Percentiles rank a stretch among this genome's conserved stretches.
Evolutionary conservation across 2,329 filamentous ascomycete genomes (phyloP).

Genomic region (Orbilia oligospora): DNA sequence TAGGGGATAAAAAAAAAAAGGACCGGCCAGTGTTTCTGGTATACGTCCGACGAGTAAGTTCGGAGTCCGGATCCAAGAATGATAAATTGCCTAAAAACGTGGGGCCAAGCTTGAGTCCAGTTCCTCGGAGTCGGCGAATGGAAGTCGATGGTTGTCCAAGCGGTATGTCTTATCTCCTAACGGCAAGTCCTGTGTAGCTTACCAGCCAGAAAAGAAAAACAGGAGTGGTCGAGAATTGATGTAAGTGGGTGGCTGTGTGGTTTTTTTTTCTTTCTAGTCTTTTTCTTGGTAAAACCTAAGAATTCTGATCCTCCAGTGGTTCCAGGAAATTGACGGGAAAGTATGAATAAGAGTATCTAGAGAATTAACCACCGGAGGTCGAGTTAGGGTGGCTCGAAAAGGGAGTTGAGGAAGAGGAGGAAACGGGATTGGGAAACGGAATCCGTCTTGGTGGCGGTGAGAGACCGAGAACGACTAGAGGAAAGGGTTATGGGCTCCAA

Average conservation of each 20-base stretch:
- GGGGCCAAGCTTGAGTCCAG: conserved; percentile 50
- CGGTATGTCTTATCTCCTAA: conserved; percentile 58
- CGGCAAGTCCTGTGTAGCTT: conserved; percentile 29
- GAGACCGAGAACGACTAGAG: conserved; percentile 50
- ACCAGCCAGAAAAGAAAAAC: conserved; percentile 25
- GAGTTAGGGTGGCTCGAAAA: conserved; percentile 62
- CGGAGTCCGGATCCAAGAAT: conserved; percentile 47
- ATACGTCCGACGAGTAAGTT: conserved; percentile 44
- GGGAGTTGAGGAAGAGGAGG: conserved; percentile 61
- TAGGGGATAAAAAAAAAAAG: neutral
- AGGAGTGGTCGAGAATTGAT: conserved; percentile 2
- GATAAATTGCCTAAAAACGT: conserved; percentile 58
- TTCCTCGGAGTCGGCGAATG: conserved; percentile 44
- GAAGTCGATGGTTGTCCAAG: conserved; percentile 37
- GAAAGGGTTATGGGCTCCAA: conserved; percentile 57
- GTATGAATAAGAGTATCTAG: conserved; percentile 43
- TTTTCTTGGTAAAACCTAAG: conserved; percentile 31
- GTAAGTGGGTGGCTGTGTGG: conserved; percentile 14
- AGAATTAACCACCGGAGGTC: conserved; percentile 61
- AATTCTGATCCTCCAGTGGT: conserved; percentile 56
- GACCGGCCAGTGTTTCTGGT: conserved; percentile 11
- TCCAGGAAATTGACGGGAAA: conserved; percentile 38
- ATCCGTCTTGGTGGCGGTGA: conserved; percentile 58
- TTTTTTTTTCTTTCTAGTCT: neutral
- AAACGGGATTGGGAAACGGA: conserved; percentile 61